A percentile compares a stretch with the other conserved stretches of the same genome.
phyloP scores from a whole-genome alignment of 805 yeast species.

The Nakazawaea anatomiae region DNA sequence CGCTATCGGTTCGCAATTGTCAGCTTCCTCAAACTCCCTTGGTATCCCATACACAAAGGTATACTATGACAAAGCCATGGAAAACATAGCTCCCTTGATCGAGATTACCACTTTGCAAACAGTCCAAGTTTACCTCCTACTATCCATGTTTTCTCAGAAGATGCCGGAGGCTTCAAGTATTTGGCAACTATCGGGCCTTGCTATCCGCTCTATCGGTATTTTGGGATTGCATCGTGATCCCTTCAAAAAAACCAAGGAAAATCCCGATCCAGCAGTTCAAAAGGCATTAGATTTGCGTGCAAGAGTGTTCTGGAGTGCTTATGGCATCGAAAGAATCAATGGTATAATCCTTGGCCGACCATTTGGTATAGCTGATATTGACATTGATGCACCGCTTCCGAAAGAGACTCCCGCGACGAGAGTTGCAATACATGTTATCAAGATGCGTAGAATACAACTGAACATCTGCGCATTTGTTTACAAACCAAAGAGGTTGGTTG shows the following conservation, averaged over 20 bases:
- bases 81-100: constrained; percentile 17
- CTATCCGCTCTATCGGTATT: constrained; percentile 24
- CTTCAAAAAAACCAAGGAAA: constrained; percentile 11
- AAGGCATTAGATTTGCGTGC: constrained; percentile 17
- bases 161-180: constrained; percentile 27
- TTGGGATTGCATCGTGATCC: constrained; percentile 26
- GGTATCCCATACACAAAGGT: constrained; percentile 17
- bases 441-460: constrained; percentile 26
- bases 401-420: constrained; percentile 15
- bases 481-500: constrained; percentile 19
- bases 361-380: constrained; percentile 28
- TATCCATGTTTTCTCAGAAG: constrained; percentile 27
- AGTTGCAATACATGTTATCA: constrained; percentile 26
- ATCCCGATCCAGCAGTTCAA: constrained; percentile 8
- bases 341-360: constrained; percentile 30
- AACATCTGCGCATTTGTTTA: constrained; percentile 27
- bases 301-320: constrained; percentile 30
- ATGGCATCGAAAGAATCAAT: constrained; percentile 28
- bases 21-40: constrained; percentile 7
- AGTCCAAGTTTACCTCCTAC: constrained; percentile 26
- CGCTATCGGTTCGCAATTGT: constrained; percentile 24
- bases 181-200: constrained; percentile 26
- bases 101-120: constrained; percentile 20
- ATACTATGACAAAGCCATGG: constrained; percentile 26
- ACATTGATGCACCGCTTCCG: constrained; percentile 25